A percentile compares a stretch with the other conserved stretches of the same genome.
These are phyloP conservation scores for Tetradesmus lagerheimii DNA, from an alignment of 139 green algal genomes.

Conservation along the genomic window DNA sequence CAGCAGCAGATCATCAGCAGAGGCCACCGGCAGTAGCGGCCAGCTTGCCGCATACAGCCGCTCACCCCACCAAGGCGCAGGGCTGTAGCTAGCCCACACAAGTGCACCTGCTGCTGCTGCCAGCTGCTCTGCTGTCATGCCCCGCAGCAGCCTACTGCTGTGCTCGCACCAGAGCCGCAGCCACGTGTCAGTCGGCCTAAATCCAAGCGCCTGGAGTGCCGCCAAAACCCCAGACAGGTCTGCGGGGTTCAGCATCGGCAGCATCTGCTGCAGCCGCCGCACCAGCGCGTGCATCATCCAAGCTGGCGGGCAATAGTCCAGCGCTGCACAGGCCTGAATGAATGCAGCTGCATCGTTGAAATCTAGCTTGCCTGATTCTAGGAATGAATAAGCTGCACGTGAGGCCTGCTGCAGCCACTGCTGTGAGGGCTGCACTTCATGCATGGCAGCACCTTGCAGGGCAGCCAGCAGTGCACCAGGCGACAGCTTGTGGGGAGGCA, in stretches of 20 bases:
- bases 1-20: conserved; percentile 36
- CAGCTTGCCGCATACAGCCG: background rate
- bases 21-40: conserved; percentile 25
- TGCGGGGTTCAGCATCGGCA: conserved; percentile 23
- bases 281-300: conserved; percentile 37
- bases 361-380: conserved; percentile 6
- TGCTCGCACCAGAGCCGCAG: conserved; percentile 29
- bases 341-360: conserved; percentile 22
- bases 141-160: conserved; percentile 22
- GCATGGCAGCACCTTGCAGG: conserved; percentile 18
- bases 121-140: conserved; percentile 23
- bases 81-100: conserved; percentile 2
- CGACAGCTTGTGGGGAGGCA: background rate
- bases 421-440: background rate
- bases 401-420: background rate
- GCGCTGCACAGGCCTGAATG: conserved; percentile 6
- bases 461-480: conserved; percentile 18
- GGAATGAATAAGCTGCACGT: background rate
- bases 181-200: conserved; percentile 9
- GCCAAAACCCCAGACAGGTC: conserved; percentile 26
- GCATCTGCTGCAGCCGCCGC: conserved; percentile 1
- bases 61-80: background rate
- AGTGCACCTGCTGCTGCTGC: conserved; percentile 29
- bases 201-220: conserved; percentile 18
- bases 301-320: conserved; percentile 10